Evolutionary conservation across 2,329 filamentous ascomycete genomes (phyloP), one percentile per base, ranked within the genome.

Genomic region (Raffaelea deltoideospora): DNA sequence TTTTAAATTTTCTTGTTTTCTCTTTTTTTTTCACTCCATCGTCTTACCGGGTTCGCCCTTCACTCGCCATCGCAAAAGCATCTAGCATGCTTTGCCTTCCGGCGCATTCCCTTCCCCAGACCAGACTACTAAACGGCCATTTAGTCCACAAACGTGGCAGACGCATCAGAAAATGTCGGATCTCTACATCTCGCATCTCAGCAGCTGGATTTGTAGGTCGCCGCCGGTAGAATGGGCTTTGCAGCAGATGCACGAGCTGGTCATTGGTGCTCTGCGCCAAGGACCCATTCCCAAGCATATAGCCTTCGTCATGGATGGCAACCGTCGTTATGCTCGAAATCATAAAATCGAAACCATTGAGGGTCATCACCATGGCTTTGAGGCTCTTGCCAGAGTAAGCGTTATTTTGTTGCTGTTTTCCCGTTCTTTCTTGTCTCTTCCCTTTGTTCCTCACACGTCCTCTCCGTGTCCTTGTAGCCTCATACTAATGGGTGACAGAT

Each of bases 291-390:
- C 90, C 10, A 78, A 85, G 51, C 90, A 98, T 72, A 75, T 98
- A 42, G 90, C 90, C n/a, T 98, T 98, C 53, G 88, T 95, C 48
- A 98, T 98, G 90, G 90, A 98, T 55, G 90, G 90, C 38, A 98
- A 98, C 60, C 68, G 90, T 50, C 79, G 90, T 32, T 98, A 92
- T 62, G 90, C 90, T 13, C 72, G 83, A 43, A 81, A 70, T 44
- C 85, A 90, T 60, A 77, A 88, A 45, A 94, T 98, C 54, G 90
- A 98, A 63, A 94, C 87, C 0, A 78, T 96, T 24, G 88, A 98
- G 59, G 90, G 90, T 19, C 90, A 98, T 55, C 87, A 94, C 54
- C 64, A 93, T 48, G 90, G 90, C 3, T 98, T 96, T 50, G 90
- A 98, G 61, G 87, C 90, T 22, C 65, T 98, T 42, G 90, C 88